Base-by-base conservation (phyloP, 2,329 filamentous ascomycete genomes). In the Fusarium newnesense region DNA sequence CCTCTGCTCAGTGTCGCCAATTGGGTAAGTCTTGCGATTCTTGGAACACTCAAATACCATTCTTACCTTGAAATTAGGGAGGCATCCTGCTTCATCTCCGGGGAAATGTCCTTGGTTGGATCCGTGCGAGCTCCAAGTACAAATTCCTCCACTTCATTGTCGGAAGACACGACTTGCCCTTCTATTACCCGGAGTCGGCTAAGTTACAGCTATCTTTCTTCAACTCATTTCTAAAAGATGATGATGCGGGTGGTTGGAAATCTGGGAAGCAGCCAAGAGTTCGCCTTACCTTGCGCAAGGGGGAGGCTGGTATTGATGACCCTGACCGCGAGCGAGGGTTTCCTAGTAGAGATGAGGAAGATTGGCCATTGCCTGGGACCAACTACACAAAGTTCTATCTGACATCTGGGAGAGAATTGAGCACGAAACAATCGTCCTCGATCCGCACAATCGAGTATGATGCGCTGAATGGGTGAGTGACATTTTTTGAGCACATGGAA, bases 101-200 rank as follows among this genome's bases (percentile, higher is more conserved):
- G n/a, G 92, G 92, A 7, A 94, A 94, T 70, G 85, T 93, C 16
- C 85, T 91, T 75, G 92, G 91, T 0, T 94, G 87, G 66, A 82
- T 83, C 2, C 85, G 89, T 49, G 91, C 91, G 0, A 90, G 90
- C 2, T 93, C 91, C 1, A 84, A 89, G 67, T 83, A 90, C 67
- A 94, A 93, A 79, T 94, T 91, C 72, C 84, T 94, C 2, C 87
- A 91, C 21, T 89, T 93, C 79, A 91, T 93, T 76, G 90, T 88
- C 1, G 92, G 92, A 8, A 85, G 92, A 0, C 92, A 94, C 70
- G 92, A 94, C 75, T 83, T 93, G 7, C 92, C 91, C 0, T 93
- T 94, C 79, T 94, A 93, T 81, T 93, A 93, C 78, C 79, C 86
- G 2, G 89, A 93, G 54, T 90, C 93, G 69, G 91, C 92, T 1